These are phyloP conservation scores for Pythium aristosporum DNA, from an alignment of 352 stramenopile species.

Conservation along the genomic window DNA sequence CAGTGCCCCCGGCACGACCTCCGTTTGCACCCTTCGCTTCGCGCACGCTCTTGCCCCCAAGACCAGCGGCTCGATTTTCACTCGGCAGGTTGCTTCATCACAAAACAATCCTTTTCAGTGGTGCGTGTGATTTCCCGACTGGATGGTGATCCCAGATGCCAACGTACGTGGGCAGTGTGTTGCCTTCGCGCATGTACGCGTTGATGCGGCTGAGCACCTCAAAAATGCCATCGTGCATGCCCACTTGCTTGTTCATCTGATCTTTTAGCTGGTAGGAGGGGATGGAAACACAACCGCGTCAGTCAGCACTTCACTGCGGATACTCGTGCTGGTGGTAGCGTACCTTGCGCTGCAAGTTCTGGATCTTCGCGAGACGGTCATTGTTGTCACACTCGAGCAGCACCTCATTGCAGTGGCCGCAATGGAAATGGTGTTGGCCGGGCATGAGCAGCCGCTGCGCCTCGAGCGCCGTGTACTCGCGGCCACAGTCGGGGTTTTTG, in stretches of 20 bases:
- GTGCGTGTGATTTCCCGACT: background rate
- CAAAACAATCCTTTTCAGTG: background rate
- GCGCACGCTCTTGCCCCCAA: slow-evolving; percentile 69
- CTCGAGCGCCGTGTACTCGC: slow-evolving; percentile 86
- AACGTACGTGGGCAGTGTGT: slow-evolving; percentile 55
- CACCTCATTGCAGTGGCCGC: slow-evolving; percentile 82
- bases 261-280: slow-evolving; percentile 62
- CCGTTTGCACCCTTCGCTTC: slow-evolving; percentile 35
- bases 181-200: slow-evolving; percentile 76
- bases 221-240: slow-evolving; percentile 84
- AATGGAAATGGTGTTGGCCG: slow-evolving; percentile 82
- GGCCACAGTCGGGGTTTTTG: slow-evolving; percentile 80
- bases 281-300: background rate
- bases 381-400: slow-evolving; percentile 90
- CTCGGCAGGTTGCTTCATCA: slow-evolving; percentile 70
- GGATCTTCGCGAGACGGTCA: slow-evolving; percentile 68
- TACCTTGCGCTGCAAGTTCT: slow-evolving; percentile 79
- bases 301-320: background rate
- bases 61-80: slow-evolving; percentile 77
- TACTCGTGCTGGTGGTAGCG: background rate
- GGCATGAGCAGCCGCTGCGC: slow-evolving; percentile 81
- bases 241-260: slow-evolving; percentile 86
- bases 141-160: background rate
- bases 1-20: slow-evolving; percentile 32
- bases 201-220: slow-evolving; percentile 81